A percentile compares a stretch with the other conserved stretches of the same genome.
Evolutionary conservation across 2,329 filamentous ascomycete genomes (phyloP).

Genomic region (Fusarium praegraminearum): DNA sequence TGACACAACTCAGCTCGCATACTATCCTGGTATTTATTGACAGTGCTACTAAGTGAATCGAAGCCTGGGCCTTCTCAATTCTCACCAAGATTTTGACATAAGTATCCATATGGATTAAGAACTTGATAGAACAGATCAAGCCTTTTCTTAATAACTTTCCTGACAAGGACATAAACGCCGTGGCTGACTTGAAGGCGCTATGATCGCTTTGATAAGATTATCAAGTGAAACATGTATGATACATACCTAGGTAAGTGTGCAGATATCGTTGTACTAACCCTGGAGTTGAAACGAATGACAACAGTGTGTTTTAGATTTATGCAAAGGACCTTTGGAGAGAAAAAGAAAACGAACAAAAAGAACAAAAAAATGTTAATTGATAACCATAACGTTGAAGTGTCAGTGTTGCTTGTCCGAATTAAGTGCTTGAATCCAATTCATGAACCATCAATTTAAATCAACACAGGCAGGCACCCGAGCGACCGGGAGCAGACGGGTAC

Average conservation of each 20-base stretch:
- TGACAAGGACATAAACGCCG: too few species aligned
- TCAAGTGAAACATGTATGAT: constrained; percentile 19
- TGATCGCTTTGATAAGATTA: background rate
- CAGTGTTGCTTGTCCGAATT: background rate
- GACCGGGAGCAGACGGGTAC: constrained; percentile 10
- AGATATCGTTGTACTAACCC: background rate
- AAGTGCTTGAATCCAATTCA: background rate
- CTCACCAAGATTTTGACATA: too few species aligned
- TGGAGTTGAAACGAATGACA: background rate
- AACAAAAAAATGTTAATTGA: background rate
- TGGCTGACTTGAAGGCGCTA: background rate
- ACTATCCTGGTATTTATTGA: background rate
- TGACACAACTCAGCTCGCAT: constrained; percentile 18
- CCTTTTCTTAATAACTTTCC: too few species aligned
- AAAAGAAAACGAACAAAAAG: background rate
- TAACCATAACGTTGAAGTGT: background rate
- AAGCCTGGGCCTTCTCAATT: too few species aligned
- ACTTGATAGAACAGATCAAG: too few species aligned
- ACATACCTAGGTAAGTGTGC: background rate
- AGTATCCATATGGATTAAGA: too few species aligned
- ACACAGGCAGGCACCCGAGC: background rate
- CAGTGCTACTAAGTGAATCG: too few species aligned
- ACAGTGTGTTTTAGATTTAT: background rate
- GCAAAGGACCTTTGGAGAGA: background rate
- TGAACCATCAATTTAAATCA: background rate